A percentile compares a stretch with the other conserved stretches of the same genome.
phyloP scores from a whole-genome alignment of 805 yeast species.

The Ogataea neopini region DNA sequence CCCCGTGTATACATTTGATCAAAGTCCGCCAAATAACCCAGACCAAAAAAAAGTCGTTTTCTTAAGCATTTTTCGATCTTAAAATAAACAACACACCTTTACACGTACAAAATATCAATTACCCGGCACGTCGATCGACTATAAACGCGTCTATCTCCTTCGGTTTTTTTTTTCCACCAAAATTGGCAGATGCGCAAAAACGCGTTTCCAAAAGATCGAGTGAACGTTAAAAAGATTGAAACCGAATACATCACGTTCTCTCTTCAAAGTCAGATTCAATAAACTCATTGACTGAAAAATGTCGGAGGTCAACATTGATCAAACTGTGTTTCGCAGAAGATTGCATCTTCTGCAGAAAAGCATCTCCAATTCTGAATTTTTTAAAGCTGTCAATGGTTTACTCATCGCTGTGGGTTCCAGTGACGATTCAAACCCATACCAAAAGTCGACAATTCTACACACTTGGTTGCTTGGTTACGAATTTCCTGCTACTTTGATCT shows the following conservation, averaged over 20 bases:
- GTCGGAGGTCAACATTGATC: conserved; percentile 62
- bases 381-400: conserved; percentile 49
- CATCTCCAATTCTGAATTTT: conserved; percentile 31
- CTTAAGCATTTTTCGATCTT: conserved; percentile 5
- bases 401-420: conserved; percentile 80
- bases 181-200: conserved; percentile 6
- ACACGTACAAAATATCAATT: not conserved
- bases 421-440: conserved; percentile 87
- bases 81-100: not conserved
- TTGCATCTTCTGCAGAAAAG: conserved; percentile 44
- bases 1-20: not conserved
- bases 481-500: conserved; percentile 86
- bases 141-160: not conserved
- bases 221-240: not conserved
- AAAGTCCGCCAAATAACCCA: conserved; percentile 5
- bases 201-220: conserved; percentile 3
- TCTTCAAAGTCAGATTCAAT: not conserved
- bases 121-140: conserved; percentile 12
- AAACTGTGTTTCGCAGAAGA: conserved; percentile 52
- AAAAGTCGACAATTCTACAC: conserved; percentile 82
- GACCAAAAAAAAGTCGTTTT: conserved; percentile 1
- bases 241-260: not conserved
- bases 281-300: conserved; percentile 30
- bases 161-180: not conserved
- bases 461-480: conserved; percentile 94